phyloP scores from a whole-genome alignment of 164 flowering plant genomes.

The Aristolochia fimbriata region DNA sequence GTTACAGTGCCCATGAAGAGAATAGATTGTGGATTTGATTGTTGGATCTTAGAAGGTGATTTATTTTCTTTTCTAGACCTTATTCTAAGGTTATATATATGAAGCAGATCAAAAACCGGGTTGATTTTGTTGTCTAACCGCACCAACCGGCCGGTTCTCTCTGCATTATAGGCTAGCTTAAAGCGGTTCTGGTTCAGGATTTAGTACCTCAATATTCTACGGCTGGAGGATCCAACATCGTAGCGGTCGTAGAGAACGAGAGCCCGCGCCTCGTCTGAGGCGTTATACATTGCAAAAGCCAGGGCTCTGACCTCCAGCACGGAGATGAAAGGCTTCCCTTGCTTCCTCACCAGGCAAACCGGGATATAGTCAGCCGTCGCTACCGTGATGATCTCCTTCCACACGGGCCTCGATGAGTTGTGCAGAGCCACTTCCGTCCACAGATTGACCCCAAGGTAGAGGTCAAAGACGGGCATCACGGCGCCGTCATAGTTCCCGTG shows the following conservation, averaged over 20 bases:
- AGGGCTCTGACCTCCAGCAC: slow-evolving; percentile 25
- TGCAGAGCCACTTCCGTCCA: slow-evolving; percentile 17
- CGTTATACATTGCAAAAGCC: not conserved
- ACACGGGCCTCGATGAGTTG: not conserved
- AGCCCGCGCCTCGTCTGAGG: not conserved
- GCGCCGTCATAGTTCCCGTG: slow-evolving; percentile 41
- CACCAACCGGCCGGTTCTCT: too few species aligned
- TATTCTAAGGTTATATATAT: too few species aligned
- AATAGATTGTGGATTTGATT: too few species aligned
- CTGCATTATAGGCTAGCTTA: too few species aligned
- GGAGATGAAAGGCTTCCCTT: slow-evolving; percentile 38
- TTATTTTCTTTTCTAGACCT: too few species aligned
- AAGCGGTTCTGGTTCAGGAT: too few species aligned
- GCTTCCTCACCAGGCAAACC: slow-evolving; percentile 30
- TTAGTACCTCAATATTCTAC: not conserved
- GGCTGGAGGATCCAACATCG: not conserved
- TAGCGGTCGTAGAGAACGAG: not conserved
- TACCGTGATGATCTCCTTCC: slow-evolving; percentile 22
- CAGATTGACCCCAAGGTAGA: slow-evolving; percentile 26
- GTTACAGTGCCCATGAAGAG: too few species aligned
- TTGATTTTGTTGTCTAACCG: too few species aligned
- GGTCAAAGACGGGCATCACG: slow-evolving; percentile 25
- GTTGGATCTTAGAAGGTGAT: too few species aligned
- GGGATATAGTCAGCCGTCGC: slow-evolving; percentile 9
- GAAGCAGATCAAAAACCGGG: too few species aligned